Evolutionary conservation across 495 filamentous ascomycete species (phyloP), one percentile per base, ranked within the genome.

Genomic region (Daldinia decipiens): DNA sequence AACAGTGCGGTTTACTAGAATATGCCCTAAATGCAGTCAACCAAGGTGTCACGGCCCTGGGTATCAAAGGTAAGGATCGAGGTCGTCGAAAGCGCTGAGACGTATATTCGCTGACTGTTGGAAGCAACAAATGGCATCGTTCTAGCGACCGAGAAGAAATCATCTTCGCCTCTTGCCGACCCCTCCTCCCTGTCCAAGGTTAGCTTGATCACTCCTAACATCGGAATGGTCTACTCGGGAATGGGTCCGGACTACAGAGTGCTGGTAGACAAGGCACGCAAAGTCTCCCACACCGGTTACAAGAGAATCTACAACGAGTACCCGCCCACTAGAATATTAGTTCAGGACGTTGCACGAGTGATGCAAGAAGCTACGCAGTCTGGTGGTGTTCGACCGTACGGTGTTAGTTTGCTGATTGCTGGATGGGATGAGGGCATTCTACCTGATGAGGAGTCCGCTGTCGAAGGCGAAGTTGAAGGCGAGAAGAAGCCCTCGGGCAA

Each of bases 221-320:
- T 98, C 83, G 96, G 96, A 79, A 98, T 98, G 96, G 96, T 99
- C 76, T 99, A 99, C 84, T 91, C 92, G 24, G 95, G 95, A 78
- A 99, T 99, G 95, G 93, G 96, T 17, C 95, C 95, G 57, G 96
- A 99, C 82, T 99, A 98, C 84, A 90, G 95, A 74, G 93, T 98
- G 50, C 88, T 99, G 51, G 96, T 97, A 65, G 95, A 99, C 84
- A 94, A 92, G 79, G 96, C 95, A 67, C 94, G 95, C 71, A 98
- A 98, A 82, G 95, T 98, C 63, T 95, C 93, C n/a, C 96, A 99
- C 83, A 97, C 96, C 52, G 91, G 91, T 80, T 99, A 98, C 89
- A 99, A 99, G 87, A 93, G 95, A 79, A 92, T 99, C 81, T 99
- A 99, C 86, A 99, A 99, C 82, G 95, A 99, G 85, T 99, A 99